Conservation (phyloP, 768 basidiomycete species). For the Collybiopsis confluens region DNA sequence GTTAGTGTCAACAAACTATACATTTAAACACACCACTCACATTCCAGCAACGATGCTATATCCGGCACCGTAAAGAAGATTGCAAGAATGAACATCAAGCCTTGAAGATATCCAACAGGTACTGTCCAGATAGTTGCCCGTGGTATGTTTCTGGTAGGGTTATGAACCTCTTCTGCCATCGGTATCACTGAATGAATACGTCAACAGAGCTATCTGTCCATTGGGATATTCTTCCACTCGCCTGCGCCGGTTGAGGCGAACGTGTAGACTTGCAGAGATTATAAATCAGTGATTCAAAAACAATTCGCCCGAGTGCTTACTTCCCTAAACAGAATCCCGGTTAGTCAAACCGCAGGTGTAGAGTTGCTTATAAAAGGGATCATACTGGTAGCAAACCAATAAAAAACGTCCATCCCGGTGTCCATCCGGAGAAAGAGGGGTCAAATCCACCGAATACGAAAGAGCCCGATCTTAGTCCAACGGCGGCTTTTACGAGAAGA, state of each 20-base stretch:
- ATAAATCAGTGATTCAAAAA: background rate
- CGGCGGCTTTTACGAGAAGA: slow-evolving; percentile 52
- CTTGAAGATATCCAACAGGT: slow-evolving; percentile 47
- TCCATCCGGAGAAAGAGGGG: slow-evolving; percentile 60
- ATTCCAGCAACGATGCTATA: slow-evolving; percentile 44
- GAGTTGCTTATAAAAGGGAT: background rate
- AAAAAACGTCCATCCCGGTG: slow-evolving; percentile 65
- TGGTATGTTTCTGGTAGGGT: slow-evolving; percentile 52
- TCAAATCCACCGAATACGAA: slow-evolving; percentile 60
- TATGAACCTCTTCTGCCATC: slow-evolving; percentile 65
- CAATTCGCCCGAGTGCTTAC: background rate
- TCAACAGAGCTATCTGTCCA: background rate
- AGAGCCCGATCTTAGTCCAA: slow-evolving; percentile 46
- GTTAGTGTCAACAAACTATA: background rate
- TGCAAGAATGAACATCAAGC: slow-evolving; percentile 54
- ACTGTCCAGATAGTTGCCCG: slow-evolving; percentile 50
- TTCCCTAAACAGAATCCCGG: background rate
- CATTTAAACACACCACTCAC: slow-evolving; percentile 24
- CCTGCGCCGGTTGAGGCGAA: slow-evolving; percentile 62
- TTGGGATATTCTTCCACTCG: slow-evolving; percentile 17
- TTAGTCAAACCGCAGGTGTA: background rate
- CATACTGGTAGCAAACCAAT: slow-evolving; percentile 57
- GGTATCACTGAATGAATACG: slow-evolving; percentile 40
- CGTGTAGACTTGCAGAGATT: slow-evolving; percentile 40
- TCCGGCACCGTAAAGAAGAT: slow-evolving; percentile 65